Base-by-base conservation (phyloP, 208 protist genomes). In the Leishmania guyanensis region DNA sequence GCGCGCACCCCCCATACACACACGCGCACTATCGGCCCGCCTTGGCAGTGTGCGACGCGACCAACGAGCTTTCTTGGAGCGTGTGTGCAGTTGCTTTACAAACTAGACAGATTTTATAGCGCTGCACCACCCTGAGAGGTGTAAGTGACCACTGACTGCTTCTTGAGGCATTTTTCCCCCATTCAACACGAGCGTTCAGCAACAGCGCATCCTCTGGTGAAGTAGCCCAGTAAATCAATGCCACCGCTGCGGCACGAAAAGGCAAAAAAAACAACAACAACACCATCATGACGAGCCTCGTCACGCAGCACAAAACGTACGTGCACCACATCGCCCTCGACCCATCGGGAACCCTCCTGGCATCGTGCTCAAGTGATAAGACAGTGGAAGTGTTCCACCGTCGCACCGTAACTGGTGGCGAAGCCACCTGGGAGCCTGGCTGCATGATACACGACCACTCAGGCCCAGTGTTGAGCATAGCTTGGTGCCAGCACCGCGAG, bases 331-430 rank as follows among this genome's bases (percentile, higher is more conserved):
- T 96, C n/a, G 92, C 92, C 3, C 80, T 98, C 12, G 90, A 98
- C 69, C 91, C 92, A 50, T 92, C 92, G 46, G 92, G 92, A 14
- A 82, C 88, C 10, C 87, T 98, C 5, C 81, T 98, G 68, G 95
- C 95, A 29, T 91, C 93, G 51, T 96, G 95, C 82, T 96, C 93
- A 9, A 97, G 93, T 80, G 95, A 98, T 85, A 95, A 95, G 75
- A 91, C 87, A 43, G 92, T 97, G 53, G 89, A 96, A 69, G 86
- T 98, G 12, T 96, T 95, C 75, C 86, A 95, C 85, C 85, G 92
- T 33, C 81, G 78, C 78, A 83, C 69, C 20, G 74, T 80, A 16
- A 33, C 83, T 26, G 83, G 83, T 0, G 74, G 77, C 53, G 70
- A 65, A 10, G 74, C 80, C 5, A 69, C 74, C 39, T 98, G 95